Conservation (phyloP, 73 alveolate species). For the Tetrahymena malaccensis region DNA sequence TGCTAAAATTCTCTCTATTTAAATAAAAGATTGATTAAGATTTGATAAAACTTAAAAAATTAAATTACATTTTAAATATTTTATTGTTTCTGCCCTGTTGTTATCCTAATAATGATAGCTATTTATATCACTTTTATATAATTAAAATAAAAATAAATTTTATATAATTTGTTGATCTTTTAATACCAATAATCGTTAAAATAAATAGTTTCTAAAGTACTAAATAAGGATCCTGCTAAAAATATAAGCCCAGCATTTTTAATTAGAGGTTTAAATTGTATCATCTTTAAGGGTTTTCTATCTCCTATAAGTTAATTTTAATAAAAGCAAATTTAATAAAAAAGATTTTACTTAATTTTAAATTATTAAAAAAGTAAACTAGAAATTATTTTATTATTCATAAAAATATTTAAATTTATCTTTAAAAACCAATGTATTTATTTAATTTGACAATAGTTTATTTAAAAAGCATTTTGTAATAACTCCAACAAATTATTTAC, state of each 20-base stretch:
- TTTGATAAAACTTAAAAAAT: no score
- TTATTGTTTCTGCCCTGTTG: neutral
- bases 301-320: neutral
- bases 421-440: no score
- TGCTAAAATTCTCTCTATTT: neutral
- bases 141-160: neutral
- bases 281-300: neutral
- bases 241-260: neutral
- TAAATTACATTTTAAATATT: neutral
- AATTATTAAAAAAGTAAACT: no score
- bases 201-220: neutral
- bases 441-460: no score
- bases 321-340: neutral
- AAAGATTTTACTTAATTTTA: no score
- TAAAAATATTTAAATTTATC: no score
- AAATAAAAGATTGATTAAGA: neutral
- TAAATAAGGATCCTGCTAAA: neutral
- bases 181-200: neutral
- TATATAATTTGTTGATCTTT: neutral
- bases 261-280: neutral
- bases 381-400: no score
- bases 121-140: neutral
- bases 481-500: neutral
- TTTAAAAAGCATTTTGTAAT: no score
- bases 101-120: neutral